Evolutionary conservation across 305 asterid species (phyloP), one percentile per base, ranked within the genome.

Genomic region (Solanum hybrid): DNA sequence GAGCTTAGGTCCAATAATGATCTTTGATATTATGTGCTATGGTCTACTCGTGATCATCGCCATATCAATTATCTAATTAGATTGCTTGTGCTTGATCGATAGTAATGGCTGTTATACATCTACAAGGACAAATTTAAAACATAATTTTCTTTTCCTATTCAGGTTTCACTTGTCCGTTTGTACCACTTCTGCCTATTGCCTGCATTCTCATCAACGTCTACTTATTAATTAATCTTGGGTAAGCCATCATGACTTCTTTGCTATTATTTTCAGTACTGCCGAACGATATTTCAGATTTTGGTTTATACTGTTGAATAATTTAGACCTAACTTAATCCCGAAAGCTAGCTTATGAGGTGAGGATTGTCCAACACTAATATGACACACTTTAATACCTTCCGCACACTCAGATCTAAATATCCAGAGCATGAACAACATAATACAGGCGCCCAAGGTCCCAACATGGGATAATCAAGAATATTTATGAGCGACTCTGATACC

Each of bases 151-250:
- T 87, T 78, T 78, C 90, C 82, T 88, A 77, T 86, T 91, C 98
- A 97, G 99, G 99, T 87, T 97, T 97, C 94, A 92, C 93, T 91
- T 97, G 99, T 92, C 99, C 99, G 5, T 96, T 94, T 86, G 97
- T 97, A 89, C 99, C 99, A 10, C 91, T 95, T 92, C 98, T 97
- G 10, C 99, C 99, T 3, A 95, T 94, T 75, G 90, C 96, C 86
- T 94, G 97, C 96, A 94, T 97, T 91, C 94, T 97, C 94, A 95
- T 97, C 96, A 97, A 97, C n/a, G 95, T 94, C 88, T 97, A 97
- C 93, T 92, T 97, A 88, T 90, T 96, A 90, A 93, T 96, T 78
- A 97, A 97, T 91, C 98, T 97, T 7, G 99, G 99, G 99, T 97
- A 90, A 94, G 86, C 45, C 89, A 85, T 19, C 66, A 15, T 88